A percentile compares a stretch with the other conserved stretches of the same genome.
phyloP scores from a whole-genome alignment of 768 basidiomycete species.

The Dioszegia hungarica region DNA sequence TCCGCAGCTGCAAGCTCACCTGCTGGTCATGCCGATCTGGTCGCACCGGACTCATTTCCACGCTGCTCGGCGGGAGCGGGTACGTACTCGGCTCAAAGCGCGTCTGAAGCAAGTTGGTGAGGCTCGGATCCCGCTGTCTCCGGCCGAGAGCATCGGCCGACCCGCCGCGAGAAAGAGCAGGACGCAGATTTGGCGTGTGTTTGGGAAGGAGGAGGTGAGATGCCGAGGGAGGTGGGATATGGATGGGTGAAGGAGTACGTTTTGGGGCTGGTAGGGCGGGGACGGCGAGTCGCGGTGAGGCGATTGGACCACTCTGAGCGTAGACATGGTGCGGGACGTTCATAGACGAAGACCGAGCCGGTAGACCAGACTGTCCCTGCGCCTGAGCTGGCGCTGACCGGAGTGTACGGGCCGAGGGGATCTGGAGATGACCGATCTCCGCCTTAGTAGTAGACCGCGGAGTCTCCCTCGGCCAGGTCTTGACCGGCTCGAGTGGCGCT shows the following conservation, averaged over 20 bases:
- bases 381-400: no score
- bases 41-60: neutral
- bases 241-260: no score
- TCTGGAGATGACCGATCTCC: no score
- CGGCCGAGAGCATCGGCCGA: conserved; percentile 17
- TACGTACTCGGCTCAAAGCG: conserved; percentile 30
- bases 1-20: neutral
- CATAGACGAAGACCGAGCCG: neutral
- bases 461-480: conserved; percentile 1
- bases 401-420: no score
- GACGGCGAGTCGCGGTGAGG: no score
- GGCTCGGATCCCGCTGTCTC: conserved; percentile 8
- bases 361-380: neutral
- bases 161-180: conserved; percentile 11
- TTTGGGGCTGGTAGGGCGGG: neutral
- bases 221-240: neutral
- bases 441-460: neutral
- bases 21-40: neutral
- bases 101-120: conserved; percentile 10
- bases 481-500: neutral
- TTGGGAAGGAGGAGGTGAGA: conserved; percentile 1
- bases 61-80: conserved; percentile 20
- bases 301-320: neutral
- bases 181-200: conserved; percentile 14
- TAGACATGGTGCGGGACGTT: neutral